Evolutionary conservation across 441 rosid species (phyloP), one percentile per base, ranked within the genome.

Genomic region (Jatropha podagrica): DNA sequence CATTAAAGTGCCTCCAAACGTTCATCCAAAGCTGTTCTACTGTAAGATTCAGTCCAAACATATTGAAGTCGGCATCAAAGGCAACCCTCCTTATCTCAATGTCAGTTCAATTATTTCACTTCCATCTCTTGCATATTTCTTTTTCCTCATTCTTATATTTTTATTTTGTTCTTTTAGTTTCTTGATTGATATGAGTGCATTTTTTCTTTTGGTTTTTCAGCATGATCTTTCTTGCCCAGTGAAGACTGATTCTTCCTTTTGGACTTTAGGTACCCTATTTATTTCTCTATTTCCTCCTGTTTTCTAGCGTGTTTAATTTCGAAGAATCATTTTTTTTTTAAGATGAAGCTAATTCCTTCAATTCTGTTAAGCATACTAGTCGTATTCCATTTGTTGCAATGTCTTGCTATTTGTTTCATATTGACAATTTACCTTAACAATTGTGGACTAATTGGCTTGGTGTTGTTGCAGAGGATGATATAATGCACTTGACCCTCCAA

Each of bases 51-150:
- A 92, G 73, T 88, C 94, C 51, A 91, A 88, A 69, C 97, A 81
- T 62, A 59, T 82, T 40, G 96, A 92, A 85, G 83, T 95, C 69
- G 96, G 99, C 73, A 92, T 95, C 94, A 92, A 90, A 79, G 99
- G 97, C 86, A 93, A 89, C 84, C 90, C 99, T 82, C 98, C 97
- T 68, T 95, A 89, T 77, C 96, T 95, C 84, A 89, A 92, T 81
- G 97, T 93, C 49, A 74, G 90, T 81, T 48, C 52, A 20, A 49
- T 41, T 48, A 54, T 26, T 4, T 26, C 23, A 27, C 8, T 14
- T 48, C 65, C 8, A 0, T 7, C 60, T 10, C 42, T 1, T 32
- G 32, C 2, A 0, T 23, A 20, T 1, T 64, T 26, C 12, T 12
- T 27, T 64, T 7, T 56, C 2, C 17, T 68, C 17, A 13, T 20